Base-by-base conservation (phyloP, 805 yeast species). In the Ogataea methanolica region DNA sequence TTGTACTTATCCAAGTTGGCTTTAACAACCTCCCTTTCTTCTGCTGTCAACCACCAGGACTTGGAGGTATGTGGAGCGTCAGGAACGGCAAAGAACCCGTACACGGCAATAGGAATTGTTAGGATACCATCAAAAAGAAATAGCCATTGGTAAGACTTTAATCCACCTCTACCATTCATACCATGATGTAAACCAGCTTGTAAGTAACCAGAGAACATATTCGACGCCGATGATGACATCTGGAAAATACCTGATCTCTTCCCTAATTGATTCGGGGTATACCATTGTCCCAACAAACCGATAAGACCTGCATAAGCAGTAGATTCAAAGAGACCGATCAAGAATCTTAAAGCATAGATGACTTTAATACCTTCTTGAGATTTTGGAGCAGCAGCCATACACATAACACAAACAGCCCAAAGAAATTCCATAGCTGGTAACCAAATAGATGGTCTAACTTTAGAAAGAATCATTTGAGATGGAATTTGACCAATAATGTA, bases 111-210 rank as follows among this genome's bases (percentile, higher is more conserved):
- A 1, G 70, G 76, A 29, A 82, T 54, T 12, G 83, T 76, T 39
- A 83, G 71, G 43, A 78, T 60, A 17, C 83, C 83, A 59, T 82
- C 85, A 47, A 83, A 69, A 40, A 83, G 73, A 55, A 80, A 83
- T 58, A 80, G 75, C 87, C 87, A 82, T 66, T 80, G 69, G 86
- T 87, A 83, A 6, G 85, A 78, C 12, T 71, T 69, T 11, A 76
- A 62, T 1, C 85, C 85, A 43, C 61, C 59, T 7, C 56, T 65
- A 19, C 82, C 83, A 43, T 71, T 66, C 52, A 81, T 57, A 43
- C 62, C 56, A 29, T 70, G 56, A 46, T 67, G 74, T 34, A 80
- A 72, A 12, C 81, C 77, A 26, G 83, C 78, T 52, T 81, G 82
- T 37, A 83, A 65, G 48, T 80, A 74, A 37, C 87, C 85, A 4